Conservation (phyloP, 495 filamentous ascomycete species). For the Aspergillus carlsbadensis region DNA sequence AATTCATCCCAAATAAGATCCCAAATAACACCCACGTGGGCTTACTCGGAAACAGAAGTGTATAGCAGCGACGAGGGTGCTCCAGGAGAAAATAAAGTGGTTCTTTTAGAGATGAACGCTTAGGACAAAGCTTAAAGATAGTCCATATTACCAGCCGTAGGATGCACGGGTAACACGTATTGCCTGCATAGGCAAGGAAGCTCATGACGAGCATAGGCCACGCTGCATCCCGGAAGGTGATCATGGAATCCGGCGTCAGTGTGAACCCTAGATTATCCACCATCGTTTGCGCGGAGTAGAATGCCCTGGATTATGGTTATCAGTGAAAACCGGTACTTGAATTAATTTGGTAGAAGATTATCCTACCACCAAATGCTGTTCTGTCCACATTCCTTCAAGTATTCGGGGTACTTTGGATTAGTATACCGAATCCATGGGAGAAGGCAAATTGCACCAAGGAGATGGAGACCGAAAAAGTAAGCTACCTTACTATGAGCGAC, state of each 20-base stretch:
- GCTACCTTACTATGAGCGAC: constrained; percentile 17
- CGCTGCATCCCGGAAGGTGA: constrained; percentile 68
- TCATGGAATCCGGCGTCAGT: constrained; percentile 81
- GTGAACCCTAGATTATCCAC: constrained; percentile 59
- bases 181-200: constrained; percentile 75
- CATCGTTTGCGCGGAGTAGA: constrained; percentile 37
- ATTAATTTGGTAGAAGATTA: constrained; percentile 8
- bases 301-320: constrained; percentile 55
- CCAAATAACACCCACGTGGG: constrained; percentile 63
- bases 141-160: constrained; percentile 78
- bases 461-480: constrained; percentile 66
- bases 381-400: constrained; percentile 55
- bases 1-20: constrained; percentile 55
- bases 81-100: constrained; percentile 54
- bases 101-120: constrained; percentile 25
- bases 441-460: constrained; percentile 62
- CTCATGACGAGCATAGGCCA: constrained; percentile 67
- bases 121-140: constrained; percentile 51
- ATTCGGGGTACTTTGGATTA: constrained; percentile 48
- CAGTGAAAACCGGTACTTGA: constrained; percentile 38
- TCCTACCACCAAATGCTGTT: constrained; percentile 68
- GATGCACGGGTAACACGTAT: constrained; percentile 80
- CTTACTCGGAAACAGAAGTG: constrained; percentile 56
- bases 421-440: constrained; percentile 67
- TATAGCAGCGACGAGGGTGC: constrained; percentile 63